A percentile compares a stretch with the other conserved stretches of the same genome.
These are phyloP conservation scores for Jatropha multifida DNA, from an alignment of 441 rosid genomes.

Conservation along the genomic window DNA sequence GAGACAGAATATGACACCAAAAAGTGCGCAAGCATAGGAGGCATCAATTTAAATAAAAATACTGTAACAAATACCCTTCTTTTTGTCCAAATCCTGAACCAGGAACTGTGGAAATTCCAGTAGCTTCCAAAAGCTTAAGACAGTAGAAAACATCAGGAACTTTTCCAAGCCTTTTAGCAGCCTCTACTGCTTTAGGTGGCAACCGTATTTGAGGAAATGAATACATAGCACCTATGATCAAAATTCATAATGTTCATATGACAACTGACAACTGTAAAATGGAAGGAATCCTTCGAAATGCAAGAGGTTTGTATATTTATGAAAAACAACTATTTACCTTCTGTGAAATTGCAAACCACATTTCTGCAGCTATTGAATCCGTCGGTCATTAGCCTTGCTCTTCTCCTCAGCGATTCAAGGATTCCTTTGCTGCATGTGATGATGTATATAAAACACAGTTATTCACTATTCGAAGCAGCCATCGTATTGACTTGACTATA, in stretches of 20 bases:
- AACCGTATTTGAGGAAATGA: slow-evolving; percentile 92
- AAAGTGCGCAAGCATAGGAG: neutral
- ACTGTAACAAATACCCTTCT: slow-evolving; percentile 63
- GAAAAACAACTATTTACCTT: slow-evolving; percentile 49
- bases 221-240: slow-evolving; percentile 87
- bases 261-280: slow-evolving; percentile 2
- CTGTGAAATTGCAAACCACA: slow-evolving; percentile 94
- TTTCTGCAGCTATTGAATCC: slow-evolving; percentile 98
- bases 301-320: neutral
- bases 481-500: neutral
- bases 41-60: slow-evolving; percentile 4
- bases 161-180: slow-evolving; percentile 82
- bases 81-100: slow-evolving; percentile 99
- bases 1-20: neutral
- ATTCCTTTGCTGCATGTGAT: slow-evolving; percentile 69
- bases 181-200: slow-evolving; percentile 87
- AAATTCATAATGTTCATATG: neutral
- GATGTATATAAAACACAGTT: slow-evolving; percentile 7
- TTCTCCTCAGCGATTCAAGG: slow-evolving; percentile 85
- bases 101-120: slow-evolving; percentile 98
- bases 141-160: slow-evolving; percentile 97
- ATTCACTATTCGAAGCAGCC: slow-evolving; percentile 15
- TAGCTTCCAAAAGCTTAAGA: slow-evolving; percentile 91
- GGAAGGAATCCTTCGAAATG: neutral
- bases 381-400: slow-evolving; percentile 93